Evolutionary conservation across 192 early-diverging fungal species (phyloP).

Genomic region (Umbelopsis vinacea): DNA sequence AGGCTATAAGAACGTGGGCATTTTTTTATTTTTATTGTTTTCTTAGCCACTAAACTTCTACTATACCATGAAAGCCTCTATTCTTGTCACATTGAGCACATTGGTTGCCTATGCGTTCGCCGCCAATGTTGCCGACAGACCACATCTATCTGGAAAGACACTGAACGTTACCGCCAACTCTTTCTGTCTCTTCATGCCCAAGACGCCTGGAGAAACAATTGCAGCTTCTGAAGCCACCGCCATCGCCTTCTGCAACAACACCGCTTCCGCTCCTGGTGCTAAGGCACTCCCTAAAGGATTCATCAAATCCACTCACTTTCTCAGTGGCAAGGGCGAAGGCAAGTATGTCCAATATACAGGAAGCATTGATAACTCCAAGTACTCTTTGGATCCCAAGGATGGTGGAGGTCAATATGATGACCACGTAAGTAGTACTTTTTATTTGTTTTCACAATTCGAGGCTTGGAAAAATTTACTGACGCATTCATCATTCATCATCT

Average conservation of each 20-base stretch:
- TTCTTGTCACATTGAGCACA: not conserved
- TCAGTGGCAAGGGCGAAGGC: conserved; percentile 17
- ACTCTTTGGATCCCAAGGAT: conserved; percentile 35
- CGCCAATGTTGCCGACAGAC: too few species aligned
- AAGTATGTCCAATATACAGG: conserved; percentile 54
- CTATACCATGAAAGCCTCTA: not conserved
- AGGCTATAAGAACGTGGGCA: not conserved
- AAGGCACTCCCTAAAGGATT: conserved; percentile 41
- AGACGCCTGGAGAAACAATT: conserved; percentile 47
- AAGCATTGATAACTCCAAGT: conserved; percentile 42
- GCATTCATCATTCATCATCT: not conserved
- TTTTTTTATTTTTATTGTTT: too few species aligned
- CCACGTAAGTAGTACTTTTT: conserved; percentile 13
- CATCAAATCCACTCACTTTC: conserved; percentile 30
- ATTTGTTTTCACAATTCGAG: not conserved
- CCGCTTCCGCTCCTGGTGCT: conserved; percentile 41
- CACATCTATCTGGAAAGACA: not conserved
- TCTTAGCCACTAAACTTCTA: not conserved
- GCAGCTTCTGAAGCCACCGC: conserved; percentile 46
- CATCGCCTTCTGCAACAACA: conserved; percentile 46
- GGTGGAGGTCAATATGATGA: conserved; percentile 55
- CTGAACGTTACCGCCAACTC: not conserved
- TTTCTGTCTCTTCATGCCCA: conserved; percentile 45
- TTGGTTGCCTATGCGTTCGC: not conserved
- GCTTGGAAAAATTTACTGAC: not conserved